Conservation (phyloP, 768 basidiomycete species). For the Saitozyma podzolica region DNA sequence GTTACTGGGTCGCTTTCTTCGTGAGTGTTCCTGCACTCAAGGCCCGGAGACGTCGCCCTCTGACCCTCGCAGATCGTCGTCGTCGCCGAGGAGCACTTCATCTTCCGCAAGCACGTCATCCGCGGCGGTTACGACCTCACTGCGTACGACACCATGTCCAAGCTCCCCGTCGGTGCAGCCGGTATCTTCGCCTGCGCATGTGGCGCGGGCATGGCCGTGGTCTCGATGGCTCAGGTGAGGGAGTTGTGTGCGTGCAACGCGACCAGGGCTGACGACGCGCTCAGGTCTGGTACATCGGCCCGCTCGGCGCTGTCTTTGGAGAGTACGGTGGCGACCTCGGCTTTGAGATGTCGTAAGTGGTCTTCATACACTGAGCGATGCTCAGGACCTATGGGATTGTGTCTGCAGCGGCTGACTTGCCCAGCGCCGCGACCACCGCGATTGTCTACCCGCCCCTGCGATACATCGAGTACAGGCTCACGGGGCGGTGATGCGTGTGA, state of each 20-base stretch:
- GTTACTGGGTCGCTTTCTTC: constrained; percentile 59
- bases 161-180: constrained; percentile 59
- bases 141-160: constrained; percentile 57
- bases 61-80: constrained; percentile 51
- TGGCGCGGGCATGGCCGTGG: constrained; percentile 59
- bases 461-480: constrained; percentile 54
- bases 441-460: constrained; percentile 58
- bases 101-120: constrained; percentile 56
- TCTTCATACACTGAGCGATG: not conserved
- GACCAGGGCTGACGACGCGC: too few species aligned
- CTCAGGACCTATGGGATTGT: too few species aligned
- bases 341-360: constrained; percentile 56
- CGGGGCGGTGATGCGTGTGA: too few species aligned
- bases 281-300: constrained; percentile 59
- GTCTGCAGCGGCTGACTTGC: constrained; percentile 31
- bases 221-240: constrained; percentile 57
- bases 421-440: constrained; percentile 57
- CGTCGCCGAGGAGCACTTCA: constrained; percentile 57
- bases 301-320: constrained; percentile 57
- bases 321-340: constrained; percentile 60
- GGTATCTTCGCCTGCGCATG: constrained; percentile 58
- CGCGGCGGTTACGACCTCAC: constrained; percentile 60
- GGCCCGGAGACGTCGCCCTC: not conserved
- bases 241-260: not conserved
- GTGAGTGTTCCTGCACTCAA: not conserved